Percentiles rank a stretch among this genome's conserved stretches.
These are phyloP conservation scores for Rhodotorula glutinis DNA, from an alignment of 1,284 basidiomycete species.

Conservation along the genomic window DNA sequence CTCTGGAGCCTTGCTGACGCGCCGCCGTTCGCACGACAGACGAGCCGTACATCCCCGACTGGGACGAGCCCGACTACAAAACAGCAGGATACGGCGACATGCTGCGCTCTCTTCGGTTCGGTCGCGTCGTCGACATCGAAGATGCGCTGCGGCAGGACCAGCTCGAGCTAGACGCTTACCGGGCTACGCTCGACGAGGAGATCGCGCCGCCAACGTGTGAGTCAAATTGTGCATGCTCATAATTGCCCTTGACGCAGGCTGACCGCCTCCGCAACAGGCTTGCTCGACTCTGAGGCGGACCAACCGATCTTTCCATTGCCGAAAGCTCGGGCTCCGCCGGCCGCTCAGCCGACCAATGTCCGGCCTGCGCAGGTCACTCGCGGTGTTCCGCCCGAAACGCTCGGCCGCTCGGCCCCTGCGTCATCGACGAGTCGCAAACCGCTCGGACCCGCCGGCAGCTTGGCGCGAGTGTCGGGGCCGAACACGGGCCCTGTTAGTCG, in stretches of 20 bases:
- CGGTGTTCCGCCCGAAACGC: background rate
- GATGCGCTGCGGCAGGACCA: conserved; percentile 9
- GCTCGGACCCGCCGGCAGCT: background rate
- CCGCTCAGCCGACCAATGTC: background rate
- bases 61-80: conserved; percentile 19
- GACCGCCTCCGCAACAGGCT: background rate
- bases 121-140: background rate
- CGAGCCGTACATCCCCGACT: conserved; percentile 25
- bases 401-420: too few relatives aligned
- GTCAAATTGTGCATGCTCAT: background rate
- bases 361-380: background rate
- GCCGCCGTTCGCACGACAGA: conserved; percentile 1
- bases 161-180: background rate
- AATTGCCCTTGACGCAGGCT: rapidly evolving
- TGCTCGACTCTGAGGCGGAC: background rate
- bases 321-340: conserved; percentile 7
- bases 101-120: conserved; percentile 1
- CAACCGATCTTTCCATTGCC: conserved; percentile 19
- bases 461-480: background rate
- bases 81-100: conserved; percentile 11
- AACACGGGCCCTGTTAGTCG: too few relatives aligned
- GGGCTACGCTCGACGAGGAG: conserved; percentile 4
- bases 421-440: background rate
- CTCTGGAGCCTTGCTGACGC: background rate
- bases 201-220: background rate